Base-by-base conservation (phyloP, 148 eudicot genomes). In the Rhododendron griersonianum region DNA sequence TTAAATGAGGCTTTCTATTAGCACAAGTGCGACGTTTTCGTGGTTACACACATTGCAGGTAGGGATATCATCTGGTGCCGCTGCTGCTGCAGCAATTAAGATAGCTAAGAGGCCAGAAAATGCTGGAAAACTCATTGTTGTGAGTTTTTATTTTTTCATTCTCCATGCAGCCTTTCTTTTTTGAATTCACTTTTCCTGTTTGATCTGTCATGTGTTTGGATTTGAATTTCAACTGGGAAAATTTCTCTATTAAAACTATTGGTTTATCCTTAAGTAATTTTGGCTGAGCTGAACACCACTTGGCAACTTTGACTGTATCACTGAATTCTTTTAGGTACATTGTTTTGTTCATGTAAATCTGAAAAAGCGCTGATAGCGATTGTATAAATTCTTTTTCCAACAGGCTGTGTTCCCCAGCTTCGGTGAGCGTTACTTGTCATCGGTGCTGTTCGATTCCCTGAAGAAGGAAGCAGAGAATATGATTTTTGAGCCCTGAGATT, bases 51-150 rank as follows among this genome's bases (percentile, higher is more conserved):
- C 30, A 44, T 80, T 81, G 81, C 90, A 96, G 99, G 94, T 92
- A 78, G 99, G 99, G 23, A 95, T 97, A 80, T 97, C 99, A 61
- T 95, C 99, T 55, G 99, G 99, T 81, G 96, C 96, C 33, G 98
- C 99, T 3, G 98, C 98, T 4, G 95, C 94, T 10, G 98, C 99
- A 23, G 99, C 98, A 73, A 91, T 95, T 35, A 87, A 86, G 88
- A 84, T 97, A 85, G 98, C 98, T n/a, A 92, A 93, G 91, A 92
- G 89, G 90, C 98, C 98, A 41, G 98, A 95, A 91, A 91, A 94
- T 89, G 91, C 94, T 85, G 98, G 98, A 85, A 97, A 97, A 67
- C 74, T 25, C 35, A 67, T 67, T 25, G 74, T 67, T 67, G 74
- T 67, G 74, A 67, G 74, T 67, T 25, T 25, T 67, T 11, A 11